Base-by-base conservation (phyloP, 768 basidiomycete genomes). In the Suillus occidentalis region DNA sequence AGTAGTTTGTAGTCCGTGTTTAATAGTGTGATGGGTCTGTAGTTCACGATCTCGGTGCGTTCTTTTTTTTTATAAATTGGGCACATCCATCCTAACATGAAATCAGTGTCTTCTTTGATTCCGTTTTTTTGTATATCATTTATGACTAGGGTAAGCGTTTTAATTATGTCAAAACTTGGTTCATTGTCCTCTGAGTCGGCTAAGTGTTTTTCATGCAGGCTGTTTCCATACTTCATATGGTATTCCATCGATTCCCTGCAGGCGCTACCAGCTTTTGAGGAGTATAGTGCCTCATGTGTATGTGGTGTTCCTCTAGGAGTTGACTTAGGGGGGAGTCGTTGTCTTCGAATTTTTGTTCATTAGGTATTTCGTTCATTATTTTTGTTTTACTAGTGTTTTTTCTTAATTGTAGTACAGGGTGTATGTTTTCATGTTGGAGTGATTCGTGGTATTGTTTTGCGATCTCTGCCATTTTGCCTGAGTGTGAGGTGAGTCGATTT, bases 1-100 rank as follows among this genome's bases (percentile, higher is more conserved):
- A 78, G 53, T 0, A 77, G 22, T 53, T 79, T 79, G 18, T 79
- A 79, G 65, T 79, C 75, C 0, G 73, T 68, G 61, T 80, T 78
- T 0, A 79, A 69, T 0, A 81, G 68, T 0, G 77, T 80, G 0
- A 82, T 80, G 0, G 80, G 80, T 1, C 78, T 4, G 59, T 82
- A 81, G 68, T 79, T 80, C 1, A 18, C 71, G 0, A 80, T 78
- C 4, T 74, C 63, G 0, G 49, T 62, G 1, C 28, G 57, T 22
- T 79, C 77, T 12, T 73, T 76, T 52, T 83, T 83, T 49, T 83
- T 83, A 61, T 79, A 83, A 2, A 83, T 42, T 0, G 77, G 80
- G 71, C 78, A 72, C 63, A 77, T 72, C 69, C 71, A 72, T 0
- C 81, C 81, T 8, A 28, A 28, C 28, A 3, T 28, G 28, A 28